Conservation (phyloP, 2,329 filamentous ascomycete genomes). For the Acrodontium crateriforme region DNA sequence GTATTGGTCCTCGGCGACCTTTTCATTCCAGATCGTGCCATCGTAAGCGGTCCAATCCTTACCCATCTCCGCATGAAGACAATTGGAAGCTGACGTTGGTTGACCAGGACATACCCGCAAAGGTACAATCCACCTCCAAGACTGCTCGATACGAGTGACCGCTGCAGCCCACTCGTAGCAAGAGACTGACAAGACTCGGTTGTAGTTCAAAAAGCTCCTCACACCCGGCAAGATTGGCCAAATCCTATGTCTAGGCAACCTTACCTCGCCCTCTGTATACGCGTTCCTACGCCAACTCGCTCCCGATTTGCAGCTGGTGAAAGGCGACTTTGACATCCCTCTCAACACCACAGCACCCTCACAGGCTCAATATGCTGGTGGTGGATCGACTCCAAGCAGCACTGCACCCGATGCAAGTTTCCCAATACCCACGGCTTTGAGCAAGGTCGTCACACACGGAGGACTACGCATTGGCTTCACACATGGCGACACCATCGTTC, state of each 20-base stretch:
- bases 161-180: background rate
- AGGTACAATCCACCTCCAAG: conserved; percentile 41
- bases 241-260: conserved; percentile 44
- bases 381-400: conserved; percentile 4
- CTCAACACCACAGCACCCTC: conserved; percentile 39
- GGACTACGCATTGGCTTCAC: conserved; percentile 55
- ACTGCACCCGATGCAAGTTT: conserved; percentile 11
- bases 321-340: conserved; percentile 56
- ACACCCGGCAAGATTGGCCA: conserved; percentile 45
- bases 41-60: conserved; percentile 36
- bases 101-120: conserved; percentile 62
- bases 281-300: conserved; percentile 42
- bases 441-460: conserved; percentile 57
- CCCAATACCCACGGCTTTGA: conserved; percentile 36
- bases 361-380: conserved; percentile 4
- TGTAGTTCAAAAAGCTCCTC: conserved; percentile 41
- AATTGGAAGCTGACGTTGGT: conserved; percentile 12
- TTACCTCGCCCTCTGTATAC: conserved; percentile 44
- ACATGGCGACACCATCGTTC: conserved; percentile 57
- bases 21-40: conserved; percentile 82
- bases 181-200: background rate
- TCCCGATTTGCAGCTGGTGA: conserved; percentile 54
- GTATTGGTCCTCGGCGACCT: conserved; percentile 87
- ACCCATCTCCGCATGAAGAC: conserved; percentile 3
- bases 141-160: conserved; percentile 1